Base-by-base conservation (phyloP, 1,284 basidiomycete genomes). In the Cutaneotrichosporon cyanovorans region DNA sequence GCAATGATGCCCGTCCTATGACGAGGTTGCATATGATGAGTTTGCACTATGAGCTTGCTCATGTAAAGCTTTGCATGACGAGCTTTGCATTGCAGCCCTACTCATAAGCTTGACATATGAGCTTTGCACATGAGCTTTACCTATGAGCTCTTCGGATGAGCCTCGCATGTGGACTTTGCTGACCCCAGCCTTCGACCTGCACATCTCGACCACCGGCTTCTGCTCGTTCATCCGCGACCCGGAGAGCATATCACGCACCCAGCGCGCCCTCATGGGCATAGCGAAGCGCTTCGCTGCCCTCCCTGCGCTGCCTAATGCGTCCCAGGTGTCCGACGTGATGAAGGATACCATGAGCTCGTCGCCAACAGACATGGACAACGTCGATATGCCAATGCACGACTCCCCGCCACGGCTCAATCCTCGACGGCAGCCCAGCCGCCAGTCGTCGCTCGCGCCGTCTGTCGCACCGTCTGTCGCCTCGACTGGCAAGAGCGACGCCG, bases 251-350 rank as follows among this genome's bases (percentile, higher is more conserved):
- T 83, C 80, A 39, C 79, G 85, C 5, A 81, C 84, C 1, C 86
- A 89, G 51, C 76, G 78, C 12, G 80, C 84, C 0, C 85, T 90
- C 57, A 75, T 89, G 48, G 76, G 77, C 18, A 69, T 90, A 34
- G 87, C 87, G 8, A 84, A 81, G 76, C 76, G 87, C 6, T 49
- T 55, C 9, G 53, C 53, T 2, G 53, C 53, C 18, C 47, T 55
- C 9, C 53, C 53, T 16, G 28, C 44, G 0, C 38, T 46, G 4
- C 47, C 51, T 0, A 38, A 44, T 6, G 30, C 37, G 35, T 37
- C 34, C 10, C 37, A 42, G 30, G 30, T 47, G 37, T 34, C 45
- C 3, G n/a, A 28, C 2, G 33, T 47, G n/a, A 40, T 42, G 41
- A 25, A 32, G 12, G 45, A 45, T 16, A 16, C 37, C 19, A 15